Conservation (phyloP, 768 basidiomycete species). For the Mycena albidolilacea region DNA sequence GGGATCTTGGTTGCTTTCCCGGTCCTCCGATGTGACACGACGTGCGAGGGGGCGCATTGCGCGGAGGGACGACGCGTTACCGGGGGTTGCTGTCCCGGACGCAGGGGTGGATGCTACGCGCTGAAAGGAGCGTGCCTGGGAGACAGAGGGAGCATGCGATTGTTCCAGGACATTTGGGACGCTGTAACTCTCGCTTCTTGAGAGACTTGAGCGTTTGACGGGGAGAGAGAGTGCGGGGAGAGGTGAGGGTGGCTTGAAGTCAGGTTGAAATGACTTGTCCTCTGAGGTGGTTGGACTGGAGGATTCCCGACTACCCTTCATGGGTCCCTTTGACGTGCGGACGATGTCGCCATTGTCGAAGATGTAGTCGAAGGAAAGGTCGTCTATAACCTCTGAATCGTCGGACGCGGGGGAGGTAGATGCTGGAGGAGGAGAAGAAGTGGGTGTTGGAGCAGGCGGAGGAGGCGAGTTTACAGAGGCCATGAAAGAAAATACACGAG, state of each 20-base stretch:
- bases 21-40: constrained; percentile 61
- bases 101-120: constrained; percentile 77
- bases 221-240: constrained; percentile 38
- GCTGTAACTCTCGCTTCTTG: constrained; percentile 48
- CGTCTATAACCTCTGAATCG: constrained; percentile 70
- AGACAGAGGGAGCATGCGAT: constrained; percentile 40
- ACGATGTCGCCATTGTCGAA: constrained; percentile 68
- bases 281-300: constrained; percentile 61
- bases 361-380: constrained; percentile 78
- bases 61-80: constrained; percentile 47
- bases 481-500: constrained; percentile 16
- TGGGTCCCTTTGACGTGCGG: constrained; percentile 68
- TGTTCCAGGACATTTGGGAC: constrained; percentile 43
- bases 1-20: constrained; percentile 46
- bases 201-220: constrained; percentile 45
- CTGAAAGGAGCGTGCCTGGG: constrained; percentile 69
- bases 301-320: constrained; percentile 58
- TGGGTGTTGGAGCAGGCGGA: constrained; percentile 38
- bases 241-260: constrained; percentile 49
- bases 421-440: constrained; percentile 42
- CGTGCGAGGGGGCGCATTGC: constrained; percentile 49
- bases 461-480: constrained; percentile 11
- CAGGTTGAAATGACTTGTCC: constrained; percentile 57
- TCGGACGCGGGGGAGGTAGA: constrained; percentile 62
- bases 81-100: constrained; percentile 50